Evolutionary conservation across 371 early-diverging fungal genomes (phyloP), one percentile per base, ranked within the genome.

Genomic region (Nosema muscidifuracis): DNA sequence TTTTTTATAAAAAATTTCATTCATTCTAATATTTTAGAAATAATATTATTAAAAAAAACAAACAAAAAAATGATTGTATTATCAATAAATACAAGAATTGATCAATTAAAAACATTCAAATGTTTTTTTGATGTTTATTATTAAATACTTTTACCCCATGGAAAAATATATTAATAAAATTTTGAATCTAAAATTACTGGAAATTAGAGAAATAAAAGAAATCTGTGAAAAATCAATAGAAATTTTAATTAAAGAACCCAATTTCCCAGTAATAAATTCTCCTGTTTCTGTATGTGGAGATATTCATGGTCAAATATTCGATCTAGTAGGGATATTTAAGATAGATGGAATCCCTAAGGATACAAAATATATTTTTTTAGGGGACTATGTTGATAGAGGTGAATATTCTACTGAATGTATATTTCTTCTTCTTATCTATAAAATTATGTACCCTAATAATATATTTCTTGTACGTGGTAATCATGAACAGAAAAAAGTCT

Each of bases 291-390:
- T 80, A 87, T 93, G 94, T 79, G 98, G 98, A 40, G 98, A 98
- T 84, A 89, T 98, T 34, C 98, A 98, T 80, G 98, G 98, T 9
- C 98, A 98, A 82, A 96, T 89, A 83, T 92, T 87, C 77, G 98
- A 98, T 84, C 85, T 98, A 77, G 89, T 95, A 89, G 94, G 92
- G 79, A 85, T 98, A 22, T 92, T 98, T 81, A 91, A 94, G 78
- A 91, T 94, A 15, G 92, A 94, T 47, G 96, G 95, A 18, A 88
- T 90, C 76, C 95, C 95, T 12, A 71, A 57, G 38, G 30, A 71
- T 16, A 67, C 42, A n/a, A 73, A 74, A 30, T 83, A 78, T 63
- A 60, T 83, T 9, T 81, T 81, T 61, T 50, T 83, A 7, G 84
- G 84, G 0, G 81, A 83, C 56, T 83, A 80, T 73, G 84, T 83